phyloP scores from a whole-genome alignment of 1,284 basidiomycete species.

The Cutaneotrichosporon cavernicola region DNA sequence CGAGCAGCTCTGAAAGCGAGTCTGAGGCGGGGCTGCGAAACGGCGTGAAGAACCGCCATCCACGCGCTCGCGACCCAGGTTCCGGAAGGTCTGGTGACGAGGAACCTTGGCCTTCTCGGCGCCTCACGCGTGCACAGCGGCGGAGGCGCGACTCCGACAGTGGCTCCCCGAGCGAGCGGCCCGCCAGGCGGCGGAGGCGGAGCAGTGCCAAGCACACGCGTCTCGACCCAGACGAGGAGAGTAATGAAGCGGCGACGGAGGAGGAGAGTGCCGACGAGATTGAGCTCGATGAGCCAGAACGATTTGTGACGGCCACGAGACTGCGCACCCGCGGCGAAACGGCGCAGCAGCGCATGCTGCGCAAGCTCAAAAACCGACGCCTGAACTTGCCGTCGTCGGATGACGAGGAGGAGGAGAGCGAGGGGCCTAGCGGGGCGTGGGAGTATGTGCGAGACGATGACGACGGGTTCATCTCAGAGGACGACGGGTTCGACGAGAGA shows the following conservation, averaged over 20 bases:
- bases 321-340: conserved; percentile 29
- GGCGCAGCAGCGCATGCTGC: conserved; percentile 44
- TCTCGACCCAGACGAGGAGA: conserved; percentile 32
- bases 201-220: background rate
- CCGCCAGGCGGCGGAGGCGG: background rate
- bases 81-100: background rate
- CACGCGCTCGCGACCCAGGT: no score
- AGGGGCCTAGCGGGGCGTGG: conserved; percentile 28
- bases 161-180: background rate
- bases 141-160: background rate
- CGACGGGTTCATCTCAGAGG: conserved; percentile 70
- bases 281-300: conserved; percentile 52
- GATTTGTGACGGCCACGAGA: conserved; percentile 57
- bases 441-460: conserved; percentile 49
- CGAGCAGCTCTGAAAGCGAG: background rate
- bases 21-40: background rate
- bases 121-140: background rate
- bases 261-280: conserved; percentile 61
- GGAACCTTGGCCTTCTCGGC: background rate
- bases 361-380: conserved; percentile 28
- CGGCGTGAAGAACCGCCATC: background rate
- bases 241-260: conserved; percentile 41
- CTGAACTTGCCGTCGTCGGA: conserved; percentile 16
- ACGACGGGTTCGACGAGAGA: conserved; percentile 53
- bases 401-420: conserved; percentile 38